A percentile compares a stretch with the other conserved stretches of the same genome.
Evolutionary conservation across 495 filamentous ascomycete species (phyloP).

Genomic region (Lophiostoma macrostomum): DNA sequence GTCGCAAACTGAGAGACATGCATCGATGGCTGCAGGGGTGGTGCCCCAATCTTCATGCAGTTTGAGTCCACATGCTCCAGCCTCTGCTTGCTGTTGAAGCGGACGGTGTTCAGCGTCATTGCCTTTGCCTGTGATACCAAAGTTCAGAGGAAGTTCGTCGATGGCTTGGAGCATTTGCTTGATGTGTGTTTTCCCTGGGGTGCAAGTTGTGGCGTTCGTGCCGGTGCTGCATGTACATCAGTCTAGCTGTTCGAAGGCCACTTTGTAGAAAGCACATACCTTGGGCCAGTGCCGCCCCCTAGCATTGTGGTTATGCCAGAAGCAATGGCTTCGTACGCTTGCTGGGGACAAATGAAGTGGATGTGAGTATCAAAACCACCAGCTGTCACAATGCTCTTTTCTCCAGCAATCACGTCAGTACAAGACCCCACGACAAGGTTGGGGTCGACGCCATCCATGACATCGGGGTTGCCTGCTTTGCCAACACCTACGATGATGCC

Average conservation of each 20-base stretch:
- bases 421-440: conserved; percentile 82
- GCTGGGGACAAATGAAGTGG: conserved; percentile 96
- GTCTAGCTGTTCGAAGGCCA: conserved; percentile 8
- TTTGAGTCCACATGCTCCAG: conserved; percentile 88
- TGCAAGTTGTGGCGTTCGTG: conserved; percentile 93
- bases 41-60: conserved; percentile 98
- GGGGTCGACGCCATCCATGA: conserved; percentile 83
- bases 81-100: conserved; percentile 75
- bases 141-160: conserved; percentile 83
- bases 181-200: conserved; percentile 78
- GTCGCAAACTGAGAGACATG: conserved; percentile 84
- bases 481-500: conserved; percentile 88
- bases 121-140: conserved; percentile 94
- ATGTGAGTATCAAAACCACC: conserved; percentile 93
- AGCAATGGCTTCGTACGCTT: conserved; percentile 79
- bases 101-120: conserved; percentile 76
- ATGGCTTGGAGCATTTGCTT: conserved; percentile 90
- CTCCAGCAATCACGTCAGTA: conserved; percentile 94
- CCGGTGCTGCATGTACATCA: conserved; percentile 61
- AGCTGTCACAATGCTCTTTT: conserved; percentile 88
- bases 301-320: conserved; percentile 91
- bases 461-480: conserved; percentile 94
- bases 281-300: conserved; percentile 90
- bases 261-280: conserved; percentile 41
- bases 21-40: conserved; percentile 89